Evolutionary conservation across 2,329 filamentous ascomycete genomes (phyloP), one percentile per base, ranked within the genome.

Genomic region (Paecilomyces sp.): DNA sequence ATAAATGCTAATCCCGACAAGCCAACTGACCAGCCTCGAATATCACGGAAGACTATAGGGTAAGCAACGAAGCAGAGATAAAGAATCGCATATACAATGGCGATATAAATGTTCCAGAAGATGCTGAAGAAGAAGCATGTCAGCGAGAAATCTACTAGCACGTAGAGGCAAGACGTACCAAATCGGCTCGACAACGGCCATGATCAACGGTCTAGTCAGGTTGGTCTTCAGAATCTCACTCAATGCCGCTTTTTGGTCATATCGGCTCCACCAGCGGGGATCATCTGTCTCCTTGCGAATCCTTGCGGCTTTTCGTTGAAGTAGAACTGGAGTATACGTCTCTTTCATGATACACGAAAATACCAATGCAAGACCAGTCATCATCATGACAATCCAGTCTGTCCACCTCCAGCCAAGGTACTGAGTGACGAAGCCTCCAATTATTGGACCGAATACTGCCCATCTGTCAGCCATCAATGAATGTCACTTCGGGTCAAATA

Each of bases 1-100:
- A 88, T 68, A 73, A 95, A 97, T 1, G 91, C 84, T 2, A 97
- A 83, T 0, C 92, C 92, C 0, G 87, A 85, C 36, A 89, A 75
- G 1, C 89, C 87, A 0, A 88, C 80, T 1, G 81, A 81, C 92
- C 92, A 97, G 61, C 90, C 90, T 18, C 92, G 88, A 60, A 85
- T 75, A 50, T 88, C 79, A 11, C 81, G 80, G 74, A 94, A 96
- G 60, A 96, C 88, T 61, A 95, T 88, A 0, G 92, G 92, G 71
- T 95, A 95, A 12, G 90, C 91, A 15, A 95, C 88, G 77, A 96
- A 96, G 75, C 91, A 95, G 33, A 96, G 85, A 69, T 94, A 94
- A 1, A 97, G 80, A 50, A 96, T 91, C 18, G 87, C 90, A 71
- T 96, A 96, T 36, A 96, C 85, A 47, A 96, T 78, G 0, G 89